Evolutionary conservation across 2,329 filamentous ascomycete species (phyloP).

Genomic region (Colletotrichum endophyticum): DNA sequence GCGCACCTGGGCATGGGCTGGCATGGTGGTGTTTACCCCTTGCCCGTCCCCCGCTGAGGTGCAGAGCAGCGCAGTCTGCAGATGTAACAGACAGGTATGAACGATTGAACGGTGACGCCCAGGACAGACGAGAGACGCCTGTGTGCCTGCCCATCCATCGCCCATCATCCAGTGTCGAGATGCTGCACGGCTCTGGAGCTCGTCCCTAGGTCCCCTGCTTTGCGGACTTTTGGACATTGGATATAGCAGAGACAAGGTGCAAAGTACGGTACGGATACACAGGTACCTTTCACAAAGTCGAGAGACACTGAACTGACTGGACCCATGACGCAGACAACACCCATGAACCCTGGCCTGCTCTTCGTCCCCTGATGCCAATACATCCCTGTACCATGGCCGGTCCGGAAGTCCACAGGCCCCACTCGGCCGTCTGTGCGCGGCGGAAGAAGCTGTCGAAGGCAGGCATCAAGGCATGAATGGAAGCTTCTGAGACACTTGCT

Average conservation of each 20-base stretch:
- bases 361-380: not conserved
- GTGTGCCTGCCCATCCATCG: not conserved
- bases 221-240: not conserved
- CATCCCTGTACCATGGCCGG: conserved; percentile 8
- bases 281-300: not conserved
- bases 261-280: not conserved
- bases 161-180: not conserved
- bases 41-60: not conserved
- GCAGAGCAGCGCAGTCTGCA: not conserved
- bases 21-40: not conserved
- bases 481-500: conserved; percentile 19
- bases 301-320: not conserved
- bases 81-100: not conserved
- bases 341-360: not conserved
- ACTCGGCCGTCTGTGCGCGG: conserved; percentile 14
- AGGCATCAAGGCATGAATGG: conserved; percentile 15
- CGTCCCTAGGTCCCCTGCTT: not conserved
- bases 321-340: not conserved
- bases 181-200: not conserved
- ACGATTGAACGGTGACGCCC: not conserved
- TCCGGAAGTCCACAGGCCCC: conserved; percentile 5
- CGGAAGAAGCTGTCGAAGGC: conserved; percentile 1
- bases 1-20: not conserved
- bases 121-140: not conserved
- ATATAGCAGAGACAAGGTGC: not conserved